These are phyloP conservation scores for Boechera retrofracta DNA, from an alignment of 345 rosid genomes.

Conservation along the genomic window DNA sequence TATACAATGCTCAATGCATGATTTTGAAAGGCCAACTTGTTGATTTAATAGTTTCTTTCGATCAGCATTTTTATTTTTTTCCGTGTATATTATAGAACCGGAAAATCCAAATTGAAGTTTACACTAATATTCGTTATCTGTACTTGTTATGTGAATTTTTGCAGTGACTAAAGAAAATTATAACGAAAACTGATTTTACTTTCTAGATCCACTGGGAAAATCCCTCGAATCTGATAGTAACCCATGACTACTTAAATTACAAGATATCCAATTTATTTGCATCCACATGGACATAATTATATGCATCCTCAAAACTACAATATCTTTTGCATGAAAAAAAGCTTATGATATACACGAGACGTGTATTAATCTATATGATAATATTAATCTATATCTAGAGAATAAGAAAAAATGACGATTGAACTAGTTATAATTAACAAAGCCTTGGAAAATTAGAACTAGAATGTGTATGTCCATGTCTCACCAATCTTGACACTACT, in stretches of 20 bases:
- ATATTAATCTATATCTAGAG: constrained; percentile 14
- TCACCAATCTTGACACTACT: constrained; percentile 57
- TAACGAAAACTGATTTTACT: neutral
- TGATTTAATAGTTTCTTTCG: constrained; percentile 9
- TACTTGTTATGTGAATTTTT: constrained; percentile 3
- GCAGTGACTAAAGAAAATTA: neutral
- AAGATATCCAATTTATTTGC: constrained; percentile 8
- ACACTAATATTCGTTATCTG: neutral
- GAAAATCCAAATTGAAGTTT: constrained; percentile 1
- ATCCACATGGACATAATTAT: constrained; percentile 8
- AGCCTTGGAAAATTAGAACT: constrained; percentile 58
- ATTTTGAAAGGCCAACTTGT: constrained; percentile 41
- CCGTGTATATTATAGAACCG: neutral
- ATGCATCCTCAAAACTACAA: constrained; percentile 19
- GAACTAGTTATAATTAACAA: constrained; percentile 44
- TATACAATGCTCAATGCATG: constrained; percentile 7
- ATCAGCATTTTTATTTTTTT: neutral
- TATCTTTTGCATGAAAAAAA: constrained; percentile 16
- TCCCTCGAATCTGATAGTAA: neutral
- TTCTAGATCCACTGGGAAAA: neutral
- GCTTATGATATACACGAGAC: constrained; percentile 11
- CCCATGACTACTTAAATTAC: neutral
- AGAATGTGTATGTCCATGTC: constrained; percentile 39
- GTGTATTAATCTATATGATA: neutral
- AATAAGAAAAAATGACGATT: neutral